A percentile compares a stretch with the other conserved stretches of the same genome.
Conservation (phyloP, 2,329 filamentous ascomycete species). For the Calonectria montana region DNA sequence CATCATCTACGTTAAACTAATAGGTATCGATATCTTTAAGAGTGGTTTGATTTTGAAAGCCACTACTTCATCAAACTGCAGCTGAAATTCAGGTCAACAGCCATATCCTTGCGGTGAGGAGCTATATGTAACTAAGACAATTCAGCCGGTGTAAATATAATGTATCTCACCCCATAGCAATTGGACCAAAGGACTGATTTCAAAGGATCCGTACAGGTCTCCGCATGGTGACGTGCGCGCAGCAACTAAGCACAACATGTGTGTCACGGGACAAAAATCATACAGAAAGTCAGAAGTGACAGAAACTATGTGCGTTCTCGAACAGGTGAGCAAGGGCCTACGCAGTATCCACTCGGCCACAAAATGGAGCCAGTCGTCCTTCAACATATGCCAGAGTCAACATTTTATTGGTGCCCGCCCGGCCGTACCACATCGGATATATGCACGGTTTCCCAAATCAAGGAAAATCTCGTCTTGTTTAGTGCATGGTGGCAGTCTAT, state of each 20-base stretch:
- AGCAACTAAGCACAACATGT: neutral
- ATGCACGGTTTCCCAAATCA: neutral
- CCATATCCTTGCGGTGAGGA: neutral
- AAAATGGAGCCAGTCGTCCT: neutral
- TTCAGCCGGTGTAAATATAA: neutral
- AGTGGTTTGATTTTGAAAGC: neutral
- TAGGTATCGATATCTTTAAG: neutral
- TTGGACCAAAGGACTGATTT: neutral
- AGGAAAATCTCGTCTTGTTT: neutral
- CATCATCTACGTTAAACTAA: too few species aligned
- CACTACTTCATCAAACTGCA: neutral
- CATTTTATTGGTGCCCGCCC: neutral
- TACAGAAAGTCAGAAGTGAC: too few species aligned
- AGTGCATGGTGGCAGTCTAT: neutral
- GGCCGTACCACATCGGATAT: neutral
- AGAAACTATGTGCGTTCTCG: neutral
- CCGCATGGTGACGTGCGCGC: neutral
- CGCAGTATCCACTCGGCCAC: neutral
- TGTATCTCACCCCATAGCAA: too few species aligned
- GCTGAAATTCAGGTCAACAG: neutral
- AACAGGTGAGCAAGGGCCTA: neutral
- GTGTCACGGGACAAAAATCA: neutral
- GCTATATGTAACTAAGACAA: too few species aligned
- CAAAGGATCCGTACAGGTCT: neutral
- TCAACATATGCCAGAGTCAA: neutral